A percentile compares a stretch with the other conserved stretches of the same genome.
phyloP scores from a whole-genome alignment of 108 stramenopile genomes.

The Nitzschia palea region DNA sequence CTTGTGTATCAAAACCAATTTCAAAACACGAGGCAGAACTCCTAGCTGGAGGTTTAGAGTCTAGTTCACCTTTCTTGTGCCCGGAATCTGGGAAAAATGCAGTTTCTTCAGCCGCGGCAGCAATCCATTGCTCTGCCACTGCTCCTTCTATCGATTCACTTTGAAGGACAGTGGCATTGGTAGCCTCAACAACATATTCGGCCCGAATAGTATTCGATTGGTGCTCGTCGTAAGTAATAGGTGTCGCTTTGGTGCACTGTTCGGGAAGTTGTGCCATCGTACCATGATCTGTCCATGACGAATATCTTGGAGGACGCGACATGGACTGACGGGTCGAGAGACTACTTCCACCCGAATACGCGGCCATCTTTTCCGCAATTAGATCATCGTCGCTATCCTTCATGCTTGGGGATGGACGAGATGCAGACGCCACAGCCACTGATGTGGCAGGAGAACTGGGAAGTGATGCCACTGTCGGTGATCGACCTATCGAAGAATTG shows the following conservation, averaged over 20 bases:
- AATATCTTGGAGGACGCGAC: neutral
- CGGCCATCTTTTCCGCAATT: slow-evolving; percentile 12
- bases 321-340: neutral
- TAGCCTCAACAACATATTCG: slow-evolving; percentile 22
- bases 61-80: neutral
- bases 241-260: slow-evolving; percentile 6
- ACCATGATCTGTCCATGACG: neutral
- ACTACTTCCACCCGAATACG: slow-evolving; percentile 1
- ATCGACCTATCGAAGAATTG: too few species aligned
- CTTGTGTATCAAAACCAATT: slow-evolving; percentile 5
- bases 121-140: neutral
- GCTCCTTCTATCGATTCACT: slow-evolving; percentile 9
- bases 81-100: neutral
- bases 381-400: slow-evolving; percentile 15
- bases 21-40: neutral
- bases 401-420: too few species aligned
- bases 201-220: slow-evolving; percentile 25
- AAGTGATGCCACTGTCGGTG: too few species aligned
- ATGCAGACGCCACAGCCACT: too few species aligned
- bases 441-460: too few species aligned
- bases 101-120: slow-evolving; percentile 1
- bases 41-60: slow-evolving; percentile 7
- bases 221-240: slow-evolving; percentile 9
- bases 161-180: slow-evolving; percentile 24
- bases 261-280: slow-evolving; percentile 1